Conservation (phyloP, 2,329 filamentous ascomycete species). For the Cryphonectria parasitica region DNA sequence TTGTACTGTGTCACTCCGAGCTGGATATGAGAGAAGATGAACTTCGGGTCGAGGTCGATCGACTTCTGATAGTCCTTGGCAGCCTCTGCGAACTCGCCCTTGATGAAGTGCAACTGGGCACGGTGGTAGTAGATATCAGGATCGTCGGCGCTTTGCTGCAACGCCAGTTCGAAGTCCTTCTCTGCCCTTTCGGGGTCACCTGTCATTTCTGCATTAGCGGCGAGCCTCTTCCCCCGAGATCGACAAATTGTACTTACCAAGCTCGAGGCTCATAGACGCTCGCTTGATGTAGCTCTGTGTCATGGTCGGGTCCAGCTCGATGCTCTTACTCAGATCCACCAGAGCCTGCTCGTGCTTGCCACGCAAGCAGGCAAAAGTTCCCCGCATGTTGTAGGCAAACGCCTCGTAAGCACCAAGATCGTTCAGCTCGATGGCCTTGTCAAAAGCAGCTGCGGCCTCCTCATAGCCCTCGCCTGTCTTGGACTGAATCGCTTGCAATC, state of each 20-base stretch:
- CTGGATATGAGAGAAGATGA: constrained; percentile 99
- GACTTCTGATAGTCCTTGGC: constrained; percentile 99
- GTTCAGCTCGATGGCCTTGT: constrained; percentile 81
- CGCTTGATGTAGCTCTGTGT: constrained; percentile 99
- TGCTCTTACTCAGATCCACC: constrained; percentile 86
- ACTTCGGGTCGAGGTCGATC: constrained; percentile 91
- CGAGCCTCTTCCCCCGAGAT: neutral
- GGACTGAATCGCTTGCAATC: constrained; percentile 77
- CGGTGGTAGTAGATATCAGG: constrained; percentile 99
- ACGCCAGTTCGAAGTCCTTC: constrained; percentile 83
- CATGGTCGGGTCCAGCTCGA: constrained; percentile 83
- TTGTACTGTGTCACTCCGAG: constrained; percentile 99
- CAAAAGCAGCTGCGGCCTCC: constrained; percentile 83
- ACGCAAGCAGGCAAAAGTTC: constrained; percentile 90
- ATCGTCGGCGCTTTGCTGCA: constrained; percentile 82
- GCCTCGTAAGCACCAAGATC: constrained; percentile 84
- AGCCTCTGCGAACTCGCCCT: constrained; percentile 87
- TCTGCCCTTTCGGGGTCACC: constrained; percentile 85
- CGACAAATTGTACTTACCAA: constrained; percentile 59
- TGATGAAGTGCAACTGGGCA: constrained; percentile 97
- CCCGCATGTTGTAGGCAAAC: constrained; percentile 93
- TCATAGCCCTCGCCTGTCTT: constrained; percentile 92
- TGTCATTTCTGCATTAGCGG: constrained; percentile 44
- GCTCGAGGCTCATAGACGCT: constrained; percentile 95
- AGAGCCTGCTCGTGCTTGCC: constrained; percentile 86